Conservation (phyloP, 106 monocot species). For the Alisma plantagoaquatica region DNA sequence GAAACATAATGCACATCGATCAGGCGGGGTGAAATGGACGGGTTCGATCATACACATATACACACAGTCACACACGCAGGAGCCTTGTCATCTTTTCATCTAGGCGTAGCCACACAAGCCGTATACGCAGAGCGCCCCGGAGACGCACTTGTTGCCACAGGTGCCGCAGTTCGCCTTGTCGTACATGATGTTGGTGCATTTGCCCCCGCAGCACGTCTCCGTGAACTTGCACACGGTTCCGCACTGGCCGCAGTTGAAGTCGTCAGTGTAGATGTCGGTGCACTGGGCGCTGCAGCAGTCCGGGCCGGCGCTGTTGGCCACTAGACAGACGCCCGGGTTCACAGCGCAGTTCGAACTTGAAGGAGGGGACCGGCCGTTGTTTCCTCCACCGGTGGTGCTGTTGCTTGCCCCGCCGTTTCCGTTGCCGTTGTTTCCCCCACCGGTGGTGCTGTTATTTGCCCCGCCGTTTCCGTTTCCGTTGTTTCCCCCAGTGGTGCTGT, state of each 20-base stretch:
- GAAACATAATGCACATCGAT: too few species aligned
- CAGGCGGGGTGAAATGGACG: too few species aligned
- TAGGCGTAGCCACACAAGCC: background rate
- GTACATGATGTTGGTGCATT: background rate
- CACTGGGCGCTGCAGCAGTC: background rate
- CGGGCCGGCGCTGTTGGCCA: background rate
- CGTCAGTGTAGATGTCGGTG: background rate
- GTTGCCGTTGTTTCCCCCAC: too few species aligned
- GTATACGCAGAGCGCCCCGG: background rate
- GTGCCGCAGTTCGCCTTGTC: background rate
- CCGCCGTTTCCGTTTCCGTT: too few species aligned
- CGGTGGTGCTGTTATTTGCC: too few species aligned
- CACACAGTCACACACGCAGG: too few species aligned
- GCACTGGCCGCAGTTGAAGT: background rate
- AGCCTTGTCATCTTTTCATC: too few species aligned
- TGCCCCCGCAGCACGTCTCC: background rate
- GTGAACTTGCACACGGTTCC: background rate
- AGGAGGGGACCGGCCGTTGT: too few species aligned
- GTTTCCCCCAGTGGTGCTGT: too few species aligned
- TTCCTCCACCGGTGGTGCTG: too few species aligned
- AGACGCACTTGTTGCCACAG: background rate
- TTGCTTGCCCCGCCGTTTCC: too few species aligned
- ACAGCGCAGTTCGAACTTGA: background rate
- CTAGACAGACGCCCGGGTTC: background rate
- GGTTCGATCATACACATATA: too few species aligned